phyloP scores from a whole-genome alignment of 768 basidiomycete genomes.

The Leccinum broughii region DNA sequence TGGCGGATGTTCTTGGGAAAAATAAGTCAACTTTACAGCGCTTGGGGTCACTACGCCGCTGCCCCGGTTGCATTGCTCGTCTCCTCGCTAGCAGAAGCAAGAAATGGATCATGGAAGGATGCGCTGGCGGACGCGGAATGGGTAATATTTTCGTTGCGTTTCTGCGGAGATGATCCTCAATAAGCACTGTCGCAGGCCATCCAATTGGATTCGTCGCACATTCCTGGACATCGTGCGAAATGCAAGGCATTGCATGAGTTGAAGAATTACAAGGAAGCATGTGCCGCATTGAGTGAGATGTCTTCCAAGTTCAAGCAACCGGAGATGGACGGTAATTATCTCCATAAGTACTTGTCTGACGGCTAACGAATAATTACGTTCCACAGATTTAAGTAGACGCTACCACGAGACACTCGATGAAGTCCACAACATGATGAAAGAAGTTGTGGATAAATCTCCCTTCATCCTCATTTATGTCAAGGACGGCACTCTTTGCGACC shows the following conservation, averaged over 20 bases:
- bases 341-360: not conserved
- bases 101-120: not conserved
- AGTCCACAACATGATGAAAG: not conserved
- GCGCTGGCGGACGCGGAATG: slow-evolving; percentile 8
- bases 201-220: not conserved
- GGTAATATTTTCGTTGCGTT: not conserved
- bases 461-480: slow-evolving; percentile 14
- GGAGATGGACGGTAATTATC: not conserved
- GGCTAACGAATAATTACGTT: not conserved
- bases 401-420: not conserved
- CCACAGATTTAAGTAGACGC: not conserved
- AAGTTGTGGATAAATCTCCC: slow-evolving; percentile 1
- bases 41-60: not conserved
- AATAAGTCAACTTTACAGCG: not conserved
- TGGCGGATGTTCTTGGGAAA: not conserved
- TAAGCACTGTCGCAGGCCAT: slow-evolving; percentile 2
- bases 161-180: not conserved
- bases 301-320: not conserved
- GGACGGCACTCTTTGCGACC: slow-evolving; percentile 6
- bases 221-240: slow-evolving; percentile 5
- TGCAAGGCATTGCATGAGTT: not conserved
- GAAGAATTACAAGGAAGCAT: not conserved
- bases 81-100: slow-evolving; percentile 12
- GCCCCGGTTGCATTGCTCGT: slow-evolving; percentile 1
- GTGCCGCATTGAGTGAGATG: not conserved